Conservation (phyloP, 2,329 filamentous ascomycete genomes). For the Claviceps pazoutovae region DNA sequence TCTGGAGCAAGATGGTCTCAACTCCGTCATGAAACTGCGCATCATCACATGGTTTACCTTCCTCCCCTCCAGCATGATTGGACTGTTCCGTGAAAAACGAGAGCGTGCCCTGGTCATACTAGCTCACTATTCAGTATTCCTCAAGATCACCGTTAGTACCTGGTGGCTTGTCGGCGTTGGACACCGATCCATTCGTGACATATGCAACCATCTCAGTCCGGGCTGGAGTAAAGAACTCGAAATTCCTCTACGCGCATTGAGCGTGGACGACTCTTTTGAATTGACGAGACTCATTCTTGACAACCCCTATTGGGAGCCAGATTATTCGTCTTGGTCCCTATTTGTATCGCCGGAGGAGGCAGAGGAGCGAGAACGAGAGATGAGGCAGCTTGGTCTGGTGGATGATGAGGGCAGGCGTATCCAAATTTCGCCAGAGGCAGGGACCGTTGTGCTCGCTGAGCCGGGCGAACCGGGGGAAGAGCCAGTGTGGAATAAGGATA, state of each 20-base stretch:
- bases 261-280: slow-evolving; percentile 18
- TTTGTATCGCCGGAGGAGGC: not conserved
- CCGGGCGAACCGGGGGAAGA: slow-evolving; percentile 1
- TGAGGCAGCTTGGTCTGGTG: slow-evolving; percentile 4
- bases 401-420: slow-evolving; percentile 5
- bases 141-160: slow-evolving; percentile 26
- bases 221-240: slow-evolving; percentile 19
- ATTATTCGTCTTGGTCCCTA: not conserved
- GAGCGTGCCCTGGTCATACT: slow-evolving; percentile 37
- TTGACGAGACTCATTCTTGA: slow-evolving; percentile 29
- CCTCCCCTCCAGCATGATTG: slow-evolving; percentile 29
- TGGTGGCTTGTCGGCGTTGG: slow-evolving; percentile 40
- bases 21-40: slow-evolving; percentile 31
- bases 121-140: slow-evolving; percentile 37
- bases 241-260: slow-evolving; percentile 22
- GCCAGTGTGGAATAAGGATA: slow-evolving; percentile 1
- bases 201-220: slow-evolving; percentile 24
- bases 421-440: not conserved
- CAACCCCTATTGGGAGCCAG: slow-evolving; percentile 26
- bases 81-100: slow-evolving; percentile 25
- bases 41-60: slow-evolving; percentile 41
- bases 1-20: slow-evolving; percentile 27
- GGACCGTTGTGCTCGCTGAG: slow-evolving; percentile 1
- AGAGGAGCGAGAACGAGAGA: not conserved
- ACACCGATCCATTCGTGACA: slow-evolving; percentile 30